A percentile compares a stretch with the other conserved stretches of the same genome.
Evolutionary conservation across 441 rosid species (phyloP).

Genomic region (Melianthus villosus): DNA sequence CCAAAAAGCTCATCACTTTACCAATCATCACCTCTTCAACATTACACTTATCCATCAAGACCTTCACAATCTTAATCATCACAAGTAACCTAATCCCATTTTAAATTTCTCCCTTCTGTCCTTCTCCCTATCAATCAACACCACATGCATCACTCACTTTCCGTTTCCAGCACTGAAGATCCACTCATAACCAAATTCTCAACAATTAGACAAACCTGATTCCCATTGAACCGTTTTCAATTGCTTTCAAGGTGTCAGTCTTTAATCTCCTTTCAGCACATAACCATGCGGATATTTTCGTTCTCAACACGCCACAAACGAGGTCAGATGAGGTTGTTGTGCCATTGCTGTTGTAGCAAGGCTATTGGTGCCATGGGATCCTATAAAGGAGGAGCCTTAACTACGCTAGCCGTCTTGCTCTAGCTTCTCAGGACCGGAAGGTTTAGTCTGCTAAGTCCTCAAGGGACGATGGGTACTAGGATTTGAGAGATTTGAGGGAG

Average conservation of each 20-base stretch:
- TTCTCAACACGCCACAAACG: slow-evolving; percentile 84
- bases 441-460: no score
- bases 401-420: no score
- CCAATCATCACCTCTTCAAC: slow-evolving; percentile 45
- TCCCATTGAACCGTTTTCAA: slow-evolving; percentile 49
- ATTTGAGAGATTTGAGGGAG: slow-evolving; percentile 53
- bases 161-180: slow-evolving; percentile 73
- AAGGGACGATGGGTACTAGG: slow-evolving; percentile 46
- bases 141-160: slow-evolving; percentile 73
- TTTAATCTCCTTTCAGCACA: slow-evolving; percentile 86
- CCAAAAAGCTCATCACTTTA: slow-evolving; percentile 45
- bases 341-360: no score
- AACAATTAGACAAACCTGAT: slow-evolving; percentile 49
- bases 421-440: no score
- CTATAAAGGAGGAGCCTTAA: no score
- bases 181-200: slow-evolving; percentile 88
- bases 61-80: slow-evolving; percentile 62
- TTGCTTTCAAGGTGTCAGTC: slow-evolving; percentile 78
- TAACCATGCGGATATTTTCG: slow-evolving; percentile 59
- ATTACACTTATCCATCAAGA: slow-evolving; percentile 67
- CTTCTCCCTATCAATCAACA: slow-evolving; percentile 75
- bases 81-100: slow-evolving; percentile 70
- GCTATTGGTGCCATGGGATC: no score
- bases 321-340: slow-evolving; percentile 35
- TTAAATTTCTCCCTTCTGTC: slow-evolving; percentile 74